These are phyloP conservation scores for Stentor coeruleus DNA, from an alignment of 73 alveolate genomes.

Conservation along the genomic window DNA sequence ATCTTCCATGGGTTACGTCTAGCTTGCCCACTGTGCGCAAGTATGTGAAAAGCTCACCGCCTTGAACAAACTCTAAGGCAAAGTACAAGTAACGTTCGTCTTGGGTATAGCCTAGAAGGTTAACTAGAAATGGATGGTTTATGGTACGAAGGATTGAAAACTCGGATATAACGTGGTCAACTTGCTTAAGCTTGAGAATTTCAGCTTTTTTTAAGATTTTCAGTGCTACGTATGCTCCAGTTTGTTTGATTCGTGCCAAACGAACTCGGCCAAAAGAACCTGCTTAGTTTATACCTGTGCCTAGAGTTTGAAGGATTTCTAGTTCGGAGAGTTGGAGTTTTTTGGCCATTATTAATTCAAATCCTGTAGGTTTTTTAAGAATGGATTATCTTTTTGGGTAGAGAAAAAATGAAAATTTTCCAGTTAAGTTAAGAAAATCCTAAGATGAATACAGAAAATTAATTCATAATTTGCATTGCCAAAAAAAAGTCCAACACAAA, in stretches of 20 bases:
- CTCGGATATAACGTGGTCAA: slow-evolving; percentile 93
- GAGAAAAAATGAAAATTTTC: no score
- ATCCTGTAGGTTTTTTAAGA: no score
- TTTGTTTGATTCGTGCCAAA: slow-evolving; percentile 59
- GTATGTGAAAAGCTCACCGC: slow-evolving; percentile 91
- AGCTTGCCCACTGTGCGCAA: slow-evolving; percentile 69
- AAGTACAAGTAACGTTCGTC: slow-evolving; percentile 83
- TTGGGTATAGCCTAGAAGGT: slow-evolving; percentile 28
- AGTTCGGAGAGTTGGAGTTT: background rate
- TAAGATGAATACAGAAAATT: no score
- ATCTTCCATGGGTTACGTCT: slow-evolving; percentile 38
- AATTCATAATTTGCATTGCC: no score
- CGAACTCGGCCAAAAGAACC: slow-evolving; percentile 84
- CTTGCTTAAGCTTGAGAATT: slow-evolving; percentile 82
- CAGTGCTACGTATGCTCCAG: slow-evolving; percentile 51
- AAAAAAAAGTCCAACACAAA: no score
- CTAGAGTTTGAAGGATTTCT: background rate
- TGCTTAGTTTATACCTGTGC: slow-evolving; percentile 57
- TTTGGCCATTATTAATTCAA: slow-evolving; percentile 1
- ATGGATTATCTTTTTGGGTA: no score
- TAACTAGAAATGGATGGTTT: slow-evolving; percentile 91
- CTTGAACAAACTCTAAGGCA: slow-evolving; percentile 79
- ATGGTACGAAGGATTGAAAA: slow-evolving; percentile 85
- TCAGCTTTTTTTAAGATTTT: slow-evolving; percentile 90
- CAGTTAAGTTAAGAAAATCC: no score